Conservation (phyloP, 441 rosid species). For the Biscutella auriculata region DNA sequence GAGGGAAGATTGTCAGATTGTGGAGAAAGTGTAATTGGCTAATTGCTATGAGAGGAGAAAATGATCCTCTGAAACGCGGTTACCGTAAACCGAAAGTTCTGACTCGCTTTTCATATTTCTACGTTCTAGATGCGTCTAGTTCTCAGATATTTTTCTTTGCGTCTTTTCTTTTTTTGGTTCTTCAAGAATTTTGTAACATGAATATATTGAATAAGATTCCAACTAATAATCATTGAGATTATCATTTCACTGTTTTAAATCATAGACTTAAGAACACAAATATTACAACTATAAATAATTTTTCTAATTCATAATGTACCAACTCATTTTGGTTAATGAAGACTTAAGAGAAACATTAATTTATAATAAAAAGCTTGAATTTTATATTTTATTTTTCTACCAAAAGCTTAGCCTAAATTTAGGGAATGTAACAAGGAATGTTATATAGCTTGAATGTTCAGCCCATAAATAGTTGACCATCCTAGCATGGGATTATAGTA, state of each 20-base stretch:
- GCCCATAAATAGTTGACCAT: too few relatives aligned
- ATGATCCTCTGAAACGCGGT: slow-evolving; percentile 23
- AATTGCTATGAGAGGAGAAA: neutral
- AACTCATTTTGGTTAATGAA: too few relatives aligned
- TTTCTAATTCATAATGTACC: too few relatives aligned
- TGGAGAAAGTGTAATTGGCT: slow-evolving; percentile 20
- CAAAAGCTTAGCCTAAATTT: too few relatives aligned
- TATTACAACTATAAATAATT: too few relatives aligned
- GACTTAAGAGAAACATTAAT: too few relatives aligned
- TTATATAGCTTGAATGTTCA: too few relatives aligned
- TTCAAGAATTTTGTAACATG: neutral
- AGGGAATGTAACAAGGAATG: too few relatives aligned
- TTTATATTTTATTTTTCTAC: too few relatives aligned
- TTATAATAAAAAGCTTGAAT: too few relatives aligned
- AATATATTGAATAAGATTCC: slow-evolving; percentile 2
- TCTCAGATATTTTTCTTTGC: neutral
- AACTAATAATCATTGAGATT: slow-evolving; percentile 12
- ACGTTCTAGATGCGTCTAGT: slow-evolving; percentile 7
- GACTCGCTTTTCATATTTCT: slow-evolving; percentile 2
- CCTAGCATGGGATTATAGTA: too few relatives aligned
- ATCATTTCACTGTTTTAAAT: slow-evolving; percentile 10
- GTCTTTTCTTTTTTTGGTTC: neutral
- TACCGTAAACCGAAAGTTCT: neutral
- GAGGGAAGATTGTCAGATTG: neutral
- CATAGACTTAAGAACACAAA: too few relatives aligned